Percentiles rank a stretch among this genome's conserved stretches.
These are phyloP conservation scores for Ascochyta clinopodiicola DNA, from an alignment of 2,329 filamentous ascomycete genomes.

Conservation along the genomic window DNA sequence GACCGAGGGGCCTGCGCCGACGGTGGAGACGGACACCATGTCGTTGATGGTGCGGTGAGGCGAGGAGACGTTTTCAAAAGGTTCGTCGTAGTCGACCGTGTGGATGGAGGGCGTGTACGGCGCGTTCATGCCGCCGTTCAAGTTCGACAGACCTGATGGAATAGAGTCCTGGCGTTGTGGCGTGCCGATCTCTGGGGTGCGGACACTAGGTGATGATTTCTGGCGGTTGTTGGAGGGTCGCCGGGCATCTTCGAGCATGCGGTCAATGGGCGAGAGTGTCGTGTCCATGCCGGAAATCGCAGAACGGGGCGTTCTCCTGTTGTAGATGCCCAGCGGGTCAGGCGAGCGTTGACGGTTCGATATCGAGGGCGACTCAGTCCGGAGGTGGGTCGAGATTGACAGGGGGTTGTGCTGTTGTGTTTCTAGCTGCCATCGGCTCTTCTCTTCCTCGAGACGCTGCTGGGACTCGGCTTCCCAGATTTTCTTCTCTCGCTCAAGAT, in stretches of 20 bases:
- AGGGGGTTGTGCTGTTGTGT: slow-evolving; percentile 40
- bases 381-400: slow-evolving; percentile 36
- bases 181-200: slow-evolving; percentile 47
- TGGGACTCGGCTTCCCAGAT: slow-evolving; percentile 63
- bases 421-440: slow-evolving; percentile 63
- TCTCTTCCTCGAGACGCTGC: slow-evolving; percentile 70
- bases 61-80: slow-evolving; percentile 63
- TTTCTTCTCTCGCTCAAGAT: slow-evolving; percentile 66
- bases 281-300: slow-evolving; percentile 36
- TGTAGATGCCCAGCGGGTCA: slow-evolving; percentile 44
- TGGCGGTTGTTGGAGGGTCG: slow-evolving; percentile 45
- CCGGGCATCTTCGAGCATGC: slow-evolving; percentile 47
- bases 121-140: slow-evolving; percentile 45
- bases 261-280: slow-evolving; percentile 44
- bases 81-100: slow-evolving; percentile 55
- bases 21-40: slow-evolving; percentile 86
- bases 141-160: slow-evolving; percentile 36
- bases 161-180: slow-evolving; percentile 46
- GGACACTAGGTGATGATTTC: slow-evolving; percentile 33
- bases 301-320: slow-evolving; percentile 41
- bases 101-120: slow-evolving; percentile 57
- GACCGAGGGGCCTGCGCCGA: slow-evolving; percentile 88
- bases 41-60: slow-evolving; percentile 72
- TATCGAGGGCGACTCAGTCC: slow-evolving; percentile 47
- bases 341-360: slow-evolving; percentile 51